A percentile compares a stretch with the other conserved stretches of the same genome.
Evolutionary conservation across 2,329 filamentous ascomycete species (phyloP).

Genomic region (Periconia sp.): DNA sequence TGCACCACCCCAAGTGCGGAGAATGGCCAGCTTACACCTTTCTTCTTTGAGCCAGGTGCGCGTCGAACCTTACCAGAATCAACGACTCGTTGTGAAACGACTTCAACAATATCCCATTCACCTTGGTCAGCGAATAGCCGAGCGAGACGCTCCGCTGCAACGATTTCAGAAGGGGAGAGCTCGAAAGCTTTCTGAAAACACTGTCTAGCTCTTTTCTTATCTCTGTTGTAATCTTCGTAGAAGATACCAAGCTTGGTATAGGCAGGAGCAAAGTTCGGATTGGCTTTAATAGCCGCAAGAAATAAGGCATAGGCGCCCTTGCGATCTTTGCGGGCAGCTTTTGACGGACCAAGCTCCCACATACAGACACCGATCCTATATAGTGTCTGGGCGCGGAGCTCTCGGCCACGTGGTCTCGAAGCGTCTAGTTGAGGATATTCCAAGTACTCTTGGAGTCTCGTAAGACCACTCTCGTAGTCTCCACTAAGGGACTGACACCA

Average conservation of each 20-base stretch:
- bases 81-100: constrained; percentile 86
- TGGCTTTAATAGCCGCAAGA: constrained; percentile 80
- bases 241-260: constrained; percentile 91
- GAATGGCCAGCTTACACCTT: constrained; percentile 94
- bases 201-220: constrained; percentile 83
- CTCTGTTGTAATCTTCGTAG: constrained; percentile 88
- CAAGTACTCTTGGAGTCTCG: constrained; percentile 74
- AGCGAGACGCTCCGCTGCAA: constrained; percentile 86
- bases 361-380: constrained; percentile 87
- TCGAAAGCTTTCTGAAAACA: constrained; percentile 98
- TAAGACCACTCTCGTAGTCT: constrained; percentile 70
- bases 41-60: constrained; percentile 89
- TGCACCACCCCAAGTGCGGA: constrained; percentile 93
- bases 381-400: constrained; percentile 82
- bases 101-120: constrained; percentile 96
- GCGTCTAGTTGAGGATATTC: constrained; percentile 63
- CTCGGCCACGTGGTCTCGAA: constrained; percentile 65
- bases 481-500: constrained; percentile 90
- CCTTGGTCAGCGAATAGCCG: constrained; percentile 84
- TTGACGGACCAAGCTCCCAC: constrained; percentile 82
- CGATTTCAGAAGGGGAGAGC: constrained; percentile 82
- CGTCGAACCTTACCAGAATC: constrained; percentile 94
- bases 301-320: constrained; percentile 84
- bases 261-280: constrained; percentile 85
- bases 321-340: constrained; percentile 76